Base-by-base conservation (phyloP, 768 basidiomycete species). In the Auricularia sp. region DNA sequence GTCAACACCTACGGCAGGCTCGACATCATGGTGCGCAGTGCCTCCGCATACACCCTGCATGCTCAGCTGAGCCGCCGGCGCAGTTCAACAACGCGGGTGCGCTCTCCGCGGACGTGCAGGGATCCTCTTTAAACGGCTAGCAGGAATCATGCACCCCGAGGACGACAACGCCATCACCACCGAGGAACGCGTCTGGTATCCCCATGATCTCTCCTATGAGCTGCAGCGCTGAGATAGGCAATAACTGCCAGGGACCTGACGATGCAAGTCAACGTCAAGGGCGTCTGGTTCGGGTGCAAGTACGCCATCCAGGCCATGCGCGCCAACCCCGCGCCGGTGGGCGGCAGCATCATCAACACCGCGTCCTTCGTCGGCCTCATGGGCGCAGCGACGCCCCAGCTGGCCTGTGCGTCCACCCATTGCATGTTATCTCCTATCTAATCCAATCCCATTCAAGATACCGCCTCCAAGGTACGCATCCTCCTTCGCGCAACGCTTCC, bases 201-300 rank as follows among this genome's bases (percentile, higher is more conserved):
- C 56, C 61, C 39, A 47, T 16, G 4, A 8, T 6, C 7, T 18
- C 47, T 18, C 47, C 47, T 42, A 3, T 44, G n/a, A 2, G 37
- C 63, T 11, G 21, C 63, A 29, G 29, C 2, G 29, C 29, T 29
- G 29, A 29, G 29, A 29, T 29, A 29, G 29, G 29, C 29, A 29
- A 29, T 29, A 29, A 29, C 29, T 29, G 29, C 2, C 61, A 58
- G 54, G 65, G 91, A 92, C 73, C 79, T 93, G 65, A 93, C 91
- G 2, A 91, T 91, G 88, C 83, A 88, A 68, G 86, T 98, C 79
- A 98, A 98, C 75, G 85, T 96, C 72, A 99, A 98, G 77, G 97
- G 97, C 62, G 97, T 98, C 66, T 98, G 96, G 97, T 99, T 89
- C 88, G 97, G 97, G 37, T 95, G 90, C 82, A 98, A 98, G 77